Conservation (phyloP, 441 rosid species). For the Caryocar brasiliense region DNA sequence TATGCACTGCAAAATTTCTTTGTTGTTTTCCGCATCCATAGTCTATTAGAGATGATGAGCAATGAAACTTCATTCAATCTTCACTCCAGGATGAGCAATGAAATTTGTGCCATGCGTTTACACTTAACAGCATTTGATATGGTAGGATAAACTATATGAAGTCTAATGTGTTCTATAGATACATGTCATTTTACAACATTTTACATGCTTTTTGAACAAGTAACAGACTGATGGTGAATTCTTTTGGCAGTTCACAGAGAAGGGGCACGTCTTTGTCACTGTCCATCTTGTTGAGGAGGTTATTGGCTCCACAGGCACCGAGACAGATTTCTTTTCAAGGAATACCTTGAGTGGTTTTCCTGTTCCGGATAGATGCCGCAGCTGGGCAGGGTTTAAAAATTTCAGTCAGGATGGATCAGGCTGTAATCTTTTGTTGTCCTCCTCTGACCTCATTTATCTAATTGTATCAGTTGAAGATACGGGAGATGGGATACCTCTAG, state of each 20-base stretch:
- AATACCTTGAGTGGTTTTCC: constrained; percentile 77
- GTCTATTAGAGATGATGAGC: no score
- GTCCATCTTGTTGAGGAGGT: constrained; percentile 80
- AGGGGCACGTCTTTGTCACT: constrained; percentile 77
- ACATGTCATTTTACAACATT: no score
- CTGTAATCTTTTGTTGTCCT: constrained; percentile 16
- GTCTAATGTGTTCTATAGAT: no score
- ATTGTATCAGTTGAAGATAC: constrained; percentile 91
- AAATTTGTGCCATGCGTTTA: no score
- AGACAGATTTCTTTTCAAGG: constrained; percentile 36
- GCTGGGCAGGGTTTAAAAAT: constrained; percentile 60
- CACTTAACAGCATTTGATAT: no score
- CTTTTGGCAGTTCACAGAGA: constrained; percentile 66
- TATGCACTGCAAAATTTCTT: no score
- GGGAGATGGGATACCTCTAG: constrained; percentile 76
- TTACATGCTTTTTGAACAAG: no score
- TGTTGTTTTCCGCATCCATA: no score
- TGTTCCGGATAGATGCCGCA: constrained; percentile 53
- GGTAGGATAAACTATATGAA: no score
- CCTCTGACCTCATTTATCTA: constrained; percentile 40
- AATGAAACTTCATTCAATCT: no score
- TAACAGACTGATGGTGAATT: no score
- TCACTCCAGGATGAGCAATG: no score
- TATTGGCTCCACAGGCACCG: constrained; percentile 35
- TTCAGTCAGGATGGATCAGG: constrained; percentile 37